A percentile compares a stretch with the other conserved stretches of the same genome.
phyloP scores from a whole-genome alignment of 345 rosid genomes.

The Raphanus raphanistrum region DNA sequence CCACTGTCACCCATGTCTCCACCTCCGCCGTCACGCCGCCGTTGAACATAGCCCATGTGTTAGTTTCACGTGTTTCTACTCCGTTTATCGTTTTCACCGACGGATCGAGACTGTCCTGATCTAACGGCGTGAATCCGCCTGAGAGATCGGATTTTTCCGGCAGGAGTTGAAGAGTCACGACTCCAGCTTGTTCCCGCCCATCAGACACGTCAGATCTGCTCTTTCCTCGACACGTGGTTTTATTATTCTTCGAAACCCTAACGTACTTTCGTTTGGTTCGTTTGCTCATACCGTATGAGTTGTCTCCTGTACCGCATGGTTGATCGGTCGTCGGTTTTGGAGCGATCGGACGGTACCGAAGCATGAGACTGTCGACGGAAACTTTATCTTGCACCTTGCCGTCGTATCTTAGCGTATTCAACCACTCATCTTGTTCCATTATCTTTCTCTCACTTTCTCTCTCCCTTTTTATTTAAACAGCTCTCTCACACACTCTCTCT shows the following conservation, averaged over 20 bases:
- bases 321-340: conserved; percentile 55
- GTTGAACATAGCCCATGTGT: conserved; percentile 29
- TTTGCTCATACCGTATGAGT: conserved; percentile 29
- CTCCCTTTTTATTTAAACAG: conserved; percentile 1
- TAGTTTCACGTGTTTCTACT: conserved; percentile 19
- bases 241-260: conserved; percentile 62
- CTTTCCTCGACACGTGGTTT: conserved; percentile 36
- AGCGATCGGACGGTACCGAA: conserved; percentile 77
- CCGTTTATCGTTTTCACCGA: conserved; percentile 19
- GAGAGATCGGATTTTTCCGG: conserved; percentile 44
- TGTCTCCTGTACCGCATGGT: not conserved
- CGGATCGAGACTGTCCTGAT: conserved; percentile 32
- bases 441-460: conserved; percentile 14
- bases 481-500: conserved; percentile 19
- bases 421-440: conserved; percentile 38
- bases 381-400: conserved; percentile 43
- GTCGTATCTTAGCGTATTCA: conserved; percentile 34
- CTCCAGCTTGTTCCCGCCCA: conserved; percentile 11
- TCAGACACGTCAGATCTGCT: conserved; percentile 33
- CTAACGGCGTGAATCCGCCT: conserved; percentile 9
- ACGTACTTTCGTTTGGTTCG: conserved; percentile 74
- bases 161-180: conserved; percentile 63
- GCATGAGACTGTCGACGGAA: conserved; percentile 57
- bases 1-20: conserved; percentile 56
- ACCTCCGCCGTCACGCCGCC: conserved; percentile 18